These are phyloP conservation scores for Torulaspora globosa DNA, from an alignment of 1,139 yeast species.

Conservation along the genomic window DNA sequence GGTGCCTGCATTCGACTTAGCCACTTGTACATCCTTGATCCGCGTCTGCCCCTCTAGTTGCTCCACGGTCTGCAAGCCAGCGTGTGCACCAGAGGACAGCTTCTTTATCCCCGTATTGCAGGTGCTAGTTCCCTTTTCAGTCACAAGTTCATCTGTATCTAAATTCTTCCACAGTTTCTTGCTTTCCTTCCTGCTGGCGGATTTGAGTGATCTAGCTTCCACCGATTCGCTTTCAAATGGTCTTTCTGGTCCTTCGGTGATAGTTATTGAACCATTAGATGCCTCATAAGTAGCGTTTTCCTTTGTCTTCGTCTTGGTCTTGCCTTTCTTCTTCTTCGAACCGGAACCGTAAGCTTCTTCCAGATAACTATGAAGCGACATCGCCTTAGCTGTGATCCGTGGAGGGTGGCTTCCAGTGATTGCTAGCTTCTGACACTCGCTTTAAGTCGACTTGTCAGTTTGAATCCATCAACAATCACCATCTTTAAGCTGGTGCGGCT, in stretches of 20 bases:
- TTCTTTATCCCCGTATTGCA: slow-evolving; percentile 7
- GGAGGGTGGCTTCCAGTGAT: not conserved
- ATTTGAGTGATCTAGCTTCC: not conserved
- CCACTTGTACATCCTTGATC: slow-evolving; percentile 32
- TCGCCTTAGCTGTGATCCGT: slow-evolving; percentile 9
- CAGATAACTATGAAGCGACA: slow-evolving; percentile 53
- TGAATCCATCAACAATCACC: not conserved
- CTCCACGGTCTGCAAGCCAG: slow-evolving; percentile 46
- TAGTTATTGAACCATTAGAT: slow-evolving; percentile 6
- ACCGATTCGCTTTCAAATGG: not conserved
- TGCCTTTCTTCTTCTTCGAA: slow-evolving; percentile 16
- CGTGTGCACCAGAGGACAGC: slow-evolving; percentile 43
- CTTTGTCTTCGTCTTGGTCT: slow-evolving; percentile 22
- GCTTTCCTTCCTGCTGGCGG: slow-evolving; percentile 3
- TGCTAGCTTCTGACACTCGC: not conserved
- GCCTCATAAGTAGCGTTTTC: not conserved
- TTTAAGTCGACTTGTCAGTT: not conserved
- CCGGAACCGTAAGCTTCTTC: slow-evolving; percentile 44
- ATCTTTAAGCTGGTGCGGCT: slow-evolving; percentile 1
- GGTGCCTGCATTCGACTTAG: slow-evolving; percentile 8
- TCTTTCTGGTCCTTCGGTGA: slow-evolving; percentile 15
- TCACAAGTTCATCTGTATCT: slow-evolving; percentile 24
- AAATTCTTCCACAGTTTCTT: slow-evolving; percentile 25
- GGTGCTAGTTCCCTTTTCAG: slow-evolving; percentile 6
- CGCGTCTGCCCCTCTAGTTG: slow-evolving; percentile 39